Base-by-base conservation (phyloP, 2,329 filamentous ascomycete species). In the Capronia coronata region DNA sequence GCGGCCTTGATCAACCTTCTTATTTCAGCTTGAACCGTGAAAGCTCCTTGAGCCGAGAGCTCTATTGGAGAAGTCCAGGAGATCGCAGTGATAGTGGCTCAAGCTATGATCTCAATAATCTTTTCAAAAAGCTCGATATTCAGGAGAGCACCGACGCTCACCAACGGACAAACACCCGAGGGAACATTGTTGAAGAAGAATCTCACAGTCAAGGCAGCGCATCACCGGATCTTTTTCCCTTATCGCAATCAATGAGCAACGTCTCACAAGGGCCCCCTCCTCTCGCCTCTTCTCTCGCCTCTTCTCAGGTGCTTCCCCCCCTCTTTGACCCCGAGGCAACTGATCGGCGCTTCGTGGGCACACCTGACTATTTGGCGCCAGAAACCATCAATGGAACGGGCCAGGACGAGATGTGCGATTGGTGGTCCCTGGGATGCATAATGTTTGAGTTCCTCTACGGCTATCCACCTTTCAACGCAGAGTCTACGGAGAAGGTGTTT, bases 381-480 rank as follows among this genome's bases (percentile, higher is more conserved):
- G 94, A 98, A 65, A 98, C 94, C 0, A 94, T 98, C 64, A 90
- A 88, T 58, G 93, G 94, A 43, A 83, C 89, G 58, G 89, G 91
- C 1, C 93, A 98, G 67, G 93, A 98, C 63, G 91, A 97, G 67
- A 93, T 91, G 59, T 97, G 93, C 64, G 93, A 98, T 80, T 98
- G 93, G 93, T 98, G 93, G 93, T 97, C 93, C 18, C 77, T 98
- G n/a, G 93, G 93, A 1, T 98, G 94, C 66, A 97, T 98, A 60
- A 73, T 97, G 68, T 98, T 96, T 62, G 93, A 98, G 63, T 96
- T 95, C 59, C 72, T 98, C 2, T 97, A 87, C 63, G 93, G 93
- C 1, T 84, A 87, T 50, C 93, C 93, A 1, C 93, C 93, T 0
- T 98, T 98, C 67, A 89, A 97, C 65, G 93, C 88, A 1, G 75